Percentiles rank a stretch among this genome's conserved stretches.
Conservation (phyloP, 192 early-diverging fungal genomes). For the Coemansia sp. region DNA sequence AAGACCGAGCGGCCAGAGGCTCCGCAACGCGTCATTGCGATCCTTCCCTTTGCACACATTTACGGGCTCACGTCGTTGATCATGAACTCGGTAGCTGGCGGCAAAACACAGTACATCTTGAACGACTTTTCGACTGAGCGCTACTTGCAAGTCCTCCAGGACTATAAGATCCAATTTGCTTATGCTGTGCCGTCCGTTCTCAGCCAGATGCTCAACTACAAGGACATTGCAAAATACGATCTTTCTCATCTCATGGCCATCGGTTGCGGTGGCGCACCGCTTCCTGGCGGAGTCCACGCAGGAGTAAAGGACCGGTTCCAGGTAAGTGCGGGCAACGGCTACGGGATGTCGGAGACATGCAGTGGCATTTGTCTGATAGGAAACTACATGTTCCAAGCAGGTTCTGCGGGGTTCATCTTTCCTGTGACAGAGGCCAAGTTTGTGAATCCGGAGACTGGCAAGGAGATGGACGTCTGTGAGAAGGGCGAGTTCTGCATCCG, state of each 20-base stretch:
- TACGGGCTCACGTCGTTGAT: slow-evolving; percentile 56
- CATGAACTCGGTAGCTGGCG: slow-evolving; percentile 27
- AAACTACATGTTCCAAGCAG: slow-evolving; percentile 24
- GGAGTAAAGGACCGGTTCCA: slow-evolving; percentile 42
- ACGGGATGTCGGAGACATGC: slow-evolving; percentile 62
- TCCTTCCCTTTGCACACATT: slow-evolving; percentile 67
- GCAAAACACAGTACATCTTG: slow-evolving; percentile 62
- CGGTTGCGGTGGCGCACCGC: slow-evolving; percentile 71
- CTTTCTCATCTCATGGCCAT: slow-evolving; percentile 62
- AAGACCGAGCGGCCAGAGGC: neutral
- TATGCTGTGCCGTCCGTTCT: slow-evolving; percentile 60
- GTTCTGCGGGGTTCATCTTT: slow-evolving; percentile 72
- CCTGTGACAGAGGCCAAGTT: slow-evolving; percentile 72
- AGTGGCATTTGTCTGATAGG: slow-evolving; percentile 27
- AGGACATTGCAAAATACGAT: slow-evolving; percentile 66
- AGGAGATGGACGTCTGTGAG: slow-evolving; percentile 55
- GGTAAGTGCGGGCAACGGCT: slow-evolving; percentile 49
- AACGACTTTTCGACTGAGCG: slow-evolving; percentile 64
- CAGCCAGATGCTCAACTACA: slow-evolving; percentile 65
- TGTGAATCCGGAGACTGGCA: slow-evolving; percentile 69
- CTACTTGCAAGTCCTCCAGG: slow-evolving; percentile 63
- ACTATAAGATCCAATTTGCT: slow-evolving; percentile 61
- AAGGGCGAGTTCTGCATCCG: slow-evolving; percentile 81
- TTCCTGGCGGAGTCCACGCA: slow-evolving; percentile 57
- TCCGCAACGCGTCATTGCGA: slow-evolving; percentile 21